These are phyloP conservation scores for Poronia punctata DNA, from an alignment of 495 filamentous ascomycete species.

Conservation along the genomic window DNA sequence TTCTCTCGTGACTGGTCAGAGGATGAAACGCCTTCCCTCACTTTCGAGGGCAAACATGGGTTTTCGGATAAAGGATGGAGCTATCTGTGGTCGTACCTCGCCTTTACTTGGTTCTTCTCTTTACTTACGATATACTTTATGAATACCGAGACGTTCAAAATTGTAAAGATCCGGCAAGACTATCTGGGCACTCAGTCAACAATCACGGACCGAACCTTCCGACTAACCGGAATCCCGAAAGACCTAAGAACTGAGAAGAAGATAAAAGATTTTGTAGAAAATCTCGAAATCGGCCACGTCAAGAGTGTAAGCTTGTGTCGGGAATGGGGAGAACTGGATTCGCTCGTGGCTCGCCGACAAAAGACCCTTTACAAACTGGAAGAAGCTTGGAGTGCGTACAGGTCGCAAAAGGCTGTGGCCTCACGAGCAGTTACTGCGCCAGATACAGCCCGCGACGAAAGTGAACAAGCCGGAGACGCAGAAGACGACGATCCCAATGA, in stretches of 20 bases:
- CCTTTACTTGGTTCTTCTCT: conserved; percentile 88
- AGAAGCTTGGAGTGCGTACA: conserved; percentile 71
- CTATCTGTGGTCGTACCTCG: conserved; percentile 90
- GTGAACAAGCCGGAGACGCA: conserved; percentile 30
- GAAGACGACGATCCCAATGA: conserved; percentile 32
- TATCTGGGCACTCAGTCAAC: conserved; percentile 92
- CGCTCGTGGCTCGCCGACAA: conserved; percentile 61
- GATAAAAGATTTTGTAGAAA: conserved; percentile 83
- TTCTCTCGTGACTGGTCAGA: not conserved
- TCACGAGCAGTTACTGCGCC: not conserved
- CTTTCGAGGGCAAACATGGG: conserved; percentile 1
- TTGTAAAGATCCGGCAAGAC: conserved; percentile 79
- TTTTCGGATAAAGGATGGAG: conserved; percentile 30
- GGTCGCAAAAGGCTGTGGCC: conserved; percentile 21
- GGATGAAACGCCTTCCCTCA: not conserved
- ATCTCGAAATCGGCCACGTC: conserved; percentile 85
- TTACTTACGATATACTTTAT: conserved; percentile 76
- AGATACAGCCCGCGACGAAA: not conserved
- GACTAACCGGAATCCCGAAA: conserved; percentile 77
- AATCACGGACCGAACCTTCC: conserved; percentile 88
- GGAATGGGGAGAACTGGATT: conserved; percentile 80
- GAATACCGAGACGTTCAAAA: conserved; percentile 67
- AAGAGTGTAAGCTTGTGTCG: conserved; percentile 82
- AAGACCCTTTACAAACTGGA: conserved; percentile 66
- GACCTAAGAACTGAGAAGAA: conserved; percentile 74